Evolutionary conservation across 129 eudicot species (phyloP).

Genomic region (Tagetes patula): DNA sequence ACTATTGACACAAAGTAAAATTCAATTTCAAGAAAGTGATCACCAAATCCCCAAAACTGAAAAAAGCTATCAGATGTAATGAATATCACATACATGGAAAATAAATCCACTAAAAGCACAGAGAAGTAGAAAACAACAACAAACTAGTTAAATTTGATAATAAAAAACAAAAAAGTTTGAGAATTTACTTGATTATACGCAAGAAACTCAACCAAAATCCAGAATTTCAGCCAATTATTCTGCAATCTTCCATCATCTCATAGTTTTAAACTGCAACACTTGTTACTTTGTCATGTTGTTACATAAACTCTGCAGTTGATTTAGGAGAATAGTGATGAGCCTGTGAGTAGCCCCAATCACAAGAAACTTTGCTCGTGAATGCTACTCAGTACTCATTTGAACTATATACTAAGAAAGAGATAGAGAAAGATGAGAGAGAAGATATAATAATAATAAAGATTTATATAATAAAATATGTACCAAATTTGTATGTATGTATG

Average conservation of each 20-base stretch:
- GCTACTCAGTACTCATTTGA: constrained; percentile 31
- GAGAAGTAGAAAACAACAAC: background rate
- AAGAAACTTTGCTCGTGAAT: constrained; percentile 47
- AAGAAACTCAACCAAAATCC: constrained; percentile 34
- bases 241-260: constrained; percentile 40
- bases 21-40: constrained; percentile 27
- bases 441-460: background rate
- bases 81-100: constrained; percentile 6
- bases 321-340: constrained; percentile 6
- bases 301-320: constrained; percentile 25
- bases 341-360: constrained; percentile 38
- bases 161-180: constrained; percentile 12
- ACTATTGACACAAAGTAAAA: background rate
- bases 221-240: constrained; percentile 35
- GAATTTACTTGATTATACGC: constrained; percentile 34
- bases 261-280: background rate
- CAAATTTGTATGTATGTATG: constrained; percentile 16
- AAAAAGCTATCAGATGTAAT: constrained; percentile 12
- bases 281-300: constrained; percentile 20
- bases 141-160: constrained; percentile 6
- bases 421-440: constrained; percentile 24
- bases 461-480: background rate
- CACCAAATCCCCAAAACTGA: constrained; percentile 26
- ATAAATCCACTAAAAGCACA: constrained; percentile 27
- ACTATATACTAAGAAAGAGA: constrained; percentile 26